Conservation (phyloP, 2,329 filamentous ascomycete species). For the Clarireedia hainanense region DNA sequence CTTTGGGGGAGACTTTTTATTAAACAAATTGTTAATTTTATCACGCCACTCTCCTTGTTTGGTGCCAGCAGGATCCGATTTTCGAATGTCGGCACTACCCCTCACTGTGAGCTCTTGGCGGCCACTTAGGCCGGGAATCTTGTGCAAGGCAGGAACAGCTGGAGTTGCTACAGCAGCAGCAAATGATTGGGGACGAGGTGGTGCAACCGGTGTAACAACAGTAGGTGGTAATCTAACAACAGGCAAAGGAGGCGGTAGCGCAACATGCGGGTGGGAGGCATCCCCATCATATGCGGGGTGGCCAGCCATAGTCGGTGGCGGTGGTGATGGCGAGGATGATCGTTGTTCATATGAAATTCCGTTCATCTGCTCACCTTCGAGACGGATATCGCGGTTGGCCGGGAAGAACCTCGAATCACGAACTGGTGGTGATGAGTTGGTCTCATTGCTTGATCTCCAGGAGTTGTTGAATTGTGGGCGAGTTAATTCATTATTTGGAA, state of each 20-base stretch:
- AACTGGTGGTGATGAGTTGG: constrained; percentile 35
- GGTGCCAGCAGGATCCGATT: constrained; percentile 22
- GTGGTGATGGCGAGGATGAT: constrained; percentile 54
- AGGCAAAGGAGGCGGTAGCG: constrained; percentile 61
- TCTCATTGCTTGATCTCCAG: constrained; percentile 23
- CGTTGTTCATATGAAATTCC: constrained; percentile 28
- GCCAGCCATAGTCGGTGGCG: constrained; percentile 60
- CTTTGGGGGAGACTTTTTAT: constrained; percentile 46
- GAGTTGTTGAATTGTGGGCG: constrained; percentile 25
- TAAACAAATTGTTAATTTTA: constrained; percentile 70
- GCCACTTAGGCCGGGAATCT: constrained; percentile 12
- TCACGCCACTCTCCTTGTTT: constrained; percentile 60
- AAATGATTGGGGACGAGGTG: constrained; percentile 38
- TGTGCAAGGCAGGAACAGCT: constrained; percentile 12
- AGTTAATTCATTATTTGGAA: constrained; percentile 14
- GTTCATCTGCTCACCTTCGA: constrained; percentile 31
- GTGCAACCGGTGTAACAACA: constrained; percentile 35
- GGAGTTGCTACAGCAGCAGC: constrained; percentile 33
- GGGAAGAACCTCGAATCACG: constrained; percentile 58
- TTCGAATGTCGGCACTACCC: constrained; percentile 14
- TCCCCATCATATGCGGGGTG: constrained; percentile 69
- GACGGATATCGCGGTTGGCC: constrained; percentile 36
- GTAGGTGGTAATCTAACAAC: constrained; percentile 62
- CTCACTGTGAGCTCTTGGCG: constrained; percentile 27
- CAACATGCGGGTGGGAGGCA: constrained; percentile 56